Evolutionary conservation across 2,329 filamentous ascomycete species (phyloP).

Genomic region (Stachybotrys elegans): DNA sequence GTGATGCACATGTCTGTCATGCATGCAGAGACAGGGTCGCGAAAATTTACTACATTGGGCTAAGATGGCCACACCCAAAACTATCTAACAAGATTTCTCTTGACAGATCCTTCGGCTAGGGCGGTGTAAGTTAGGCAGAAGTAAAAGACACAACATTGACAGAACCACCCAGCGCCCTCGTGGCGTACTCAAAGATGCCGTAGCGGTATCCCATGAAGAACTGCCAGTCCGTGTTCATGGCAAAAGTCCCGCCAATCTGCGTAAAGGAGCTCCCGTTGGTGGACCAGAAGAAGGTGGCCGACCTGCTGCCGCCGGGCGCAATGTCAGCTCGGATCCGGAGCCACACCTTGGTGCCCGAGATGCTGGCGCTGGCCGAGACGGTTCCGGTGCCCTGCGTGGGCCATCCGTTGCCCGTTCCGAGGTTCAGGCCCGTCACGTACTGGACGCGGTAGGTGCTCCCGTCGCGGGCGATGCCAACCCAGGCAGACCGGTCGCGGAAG

Average conservation of each 20-base stretch:
- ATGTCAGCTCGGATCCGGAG: slow-evolving; percentile 16
- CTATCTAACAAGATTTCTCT: no score
- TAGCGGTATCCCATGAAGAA: background rate
- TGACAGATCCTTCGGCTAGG: no score
- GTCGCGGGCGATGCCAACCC: slow-evolving; percentile 40
- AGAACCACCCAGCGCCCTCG: background rate
- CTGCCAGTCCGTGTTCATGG: slow-evolving; percentile 24
- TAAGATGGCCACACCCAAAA: no score
- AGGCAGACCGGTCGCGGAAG: slow-evolving; percentile 45
- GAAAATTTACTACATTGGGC: no score
- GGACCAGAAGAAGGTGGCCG: slow-evolving; percentile 30
- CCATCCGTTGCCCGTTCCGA: slow-evolving; percentile 6
- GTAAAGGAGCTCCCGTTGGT: slow-evolving; percentile 33
- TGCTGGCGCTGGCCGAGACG: background rate
- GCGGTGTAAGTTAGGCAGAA: slow-evolving; percentile 1
- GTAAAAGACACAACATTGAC: background rate
- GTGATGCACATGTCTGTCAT: no score
- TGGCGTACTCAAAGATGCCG: background rate
- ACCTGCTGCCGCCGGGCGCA: slow-evolving; percentile 10
- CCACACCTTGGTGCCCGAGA: slow-evolving; percentile 10
- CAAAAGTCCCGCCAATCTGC: slow-evolving; percentile 26
- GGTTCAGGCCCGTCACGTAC: slow-evolving; percentile 5
- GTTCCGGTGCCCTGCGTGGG: slow-evolving; percentile 6
- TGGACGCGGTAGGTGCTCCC: slow-evolving; percentile 19
- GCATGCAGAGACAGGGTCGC: no score